Base-by-base conservation (phyloP, 129 eudicot genomes). In the Flaveria brownii region DNA sequence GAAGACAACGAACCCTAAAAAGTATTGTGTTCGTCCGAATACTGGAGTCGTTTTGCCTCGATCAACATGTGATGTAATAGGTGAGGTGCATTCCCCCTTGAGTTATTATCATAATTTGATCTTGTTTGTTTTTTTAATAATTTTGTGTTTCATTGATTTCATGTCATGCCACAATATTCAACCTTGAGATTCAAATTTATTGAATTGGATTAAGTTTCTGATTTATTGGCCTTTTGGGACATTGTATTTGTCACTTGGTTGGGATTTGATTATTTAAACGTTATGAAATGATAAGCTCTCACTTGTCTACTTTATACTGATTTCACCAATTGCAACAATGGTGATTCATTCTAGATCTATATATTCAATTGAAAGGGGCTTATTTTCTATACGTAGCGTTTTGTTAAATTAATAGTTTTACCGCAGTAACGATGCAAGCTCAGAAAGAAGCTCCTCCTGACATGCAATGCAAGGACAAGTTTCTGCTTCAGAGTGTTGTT, bases 1-100 rank as follows among this genome's bases (percentile, higher is more conserved):
- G 64, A 92, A 92, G 84, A 92, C 97, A 10, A 92, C 96, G 73
- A 91, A 91, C 82, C 97, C 97, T 0, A 91, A 92, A 87, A 92
- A 92, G 64, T 92, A 92, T 71, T 89, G 97, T 12, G 97, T 92
- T 68, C 89, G 97, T 46, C 96, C 96, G 0, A 92, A 89, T 77
- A 87, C 91, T 4, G 96, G 96, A 20, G 81, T 92, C 16, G 91
- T 92, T 66, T 50, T 74, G 82, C 97, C 96, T 23, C 83, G 83
- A 75, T 87, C 93, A 22, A 85, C 88, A 63, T 88, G 89, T 78
- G 95, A 88, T 43, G 73, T 88, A 56, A 77, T 85, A 77, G 96
- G 94, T 92, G 74, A 77, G 91, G 94, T 92, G 74, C 66, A 55
- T 20, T 59, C 25, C 12, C 64, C 33, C 52, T 65, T 12, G 43